Conservation (phyloP, 768 basidiomycete genomes). For the Podaxis mareebaensis region DNA sequence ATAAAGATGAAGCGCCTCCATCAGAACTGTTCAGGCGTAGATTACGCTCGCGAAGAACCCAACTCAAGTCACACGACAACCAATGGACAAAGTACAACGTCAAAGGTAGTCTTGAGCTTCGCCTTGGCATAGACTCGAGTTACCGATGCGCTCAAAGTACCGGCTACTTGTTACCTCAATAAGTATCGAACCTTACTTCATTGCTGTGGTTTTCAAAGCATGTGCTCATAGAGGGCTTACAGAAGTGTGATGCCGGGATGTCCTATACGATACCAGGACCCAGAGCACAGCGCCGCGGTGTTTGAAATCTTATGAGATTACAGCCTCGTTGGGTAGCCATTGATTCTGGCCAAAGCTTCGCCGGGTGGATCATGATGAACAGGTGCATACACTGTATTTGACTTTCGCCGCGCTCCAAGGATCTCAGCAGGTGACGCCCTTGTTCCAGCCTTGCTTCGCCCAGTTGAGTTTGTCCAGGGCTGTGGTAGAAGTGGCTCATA, state of each 20-base stretch:
- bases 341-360: neutral
- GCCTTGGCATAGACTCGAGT: neutral
- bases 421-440: too few species aligned
- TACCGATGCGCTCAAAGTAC: neutral
- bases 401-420: too few species aligned
- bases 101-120: neutral
- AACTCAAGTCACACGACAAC: neutral
- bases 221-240: neutral
- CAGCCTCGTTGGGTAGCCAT: neutral
- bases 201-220: neutral
- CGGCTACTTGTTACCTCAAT: neutral
- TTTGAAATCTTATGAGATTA: conserved; percentile 1
- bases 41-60: neutral
- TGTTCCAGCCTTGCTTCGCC: too few species aligned
- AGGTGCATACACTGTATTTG: too few species aligned
- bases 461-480: too few species aligned
- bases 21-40: neutral
- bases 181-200: neutral
- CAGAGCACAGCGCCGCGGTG: conserved; percentile 8
- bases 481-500: too few species aligned
- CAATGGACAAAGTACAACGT: neutral
- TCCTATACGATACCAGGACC: neutral
- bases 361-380: too few species aligned
- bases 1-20: neutral
- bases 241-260: neutral